Percentiles rank a stretch among this genome's conserved stretches.
phyloP scores from a whole-genome alignment of 2,329 filamentous ascomycete genomes.

The Raffaelea arxii region DNA sequence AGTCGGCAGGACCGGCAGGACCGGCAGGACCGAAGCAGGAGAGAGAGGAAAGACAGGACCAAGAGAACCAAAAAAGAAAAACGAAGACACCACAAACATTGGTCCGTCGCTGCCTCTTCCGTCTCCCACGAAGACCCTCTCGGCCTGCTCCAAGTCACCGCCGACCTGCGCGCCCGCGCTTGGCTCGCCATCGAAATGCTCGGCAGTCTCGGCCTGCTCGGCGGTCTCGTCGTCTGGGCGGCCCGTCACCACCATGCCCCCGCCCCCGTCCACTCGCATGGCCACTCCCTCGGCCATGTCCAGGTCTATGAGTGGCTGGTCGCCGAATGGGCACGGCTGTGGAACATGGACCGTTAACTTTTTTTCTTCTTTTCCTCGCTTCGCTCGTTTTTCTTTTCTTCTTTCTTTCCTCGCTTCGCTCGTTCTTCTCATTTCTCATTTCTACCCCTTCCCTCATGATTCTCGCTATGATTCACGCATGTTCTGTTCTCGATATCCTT shows the following conservation, averaged over 20 bases:
- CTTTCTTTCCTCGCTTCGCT: background rate
- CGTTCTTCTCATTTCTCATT: too few relatives aligned
- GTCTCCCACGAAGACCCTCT: conserved; percentile 61
- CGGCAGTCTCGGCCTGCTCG: conserved; percentile 63
- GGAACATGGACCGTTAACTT: conserved; percentile 15
- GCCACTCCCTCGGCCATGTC: too few relatives aligned
- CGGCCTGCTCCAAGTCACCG: conserved; percentile 61
- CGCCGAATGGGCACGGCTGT: conserved; percentile 20
- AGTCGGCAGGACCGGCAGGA: background rate
- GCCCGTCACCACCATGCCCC: conserved; percentile 18
- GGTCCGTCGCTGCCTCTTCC: too few relatives aligned
- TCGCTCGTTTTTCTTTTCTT: background rate
- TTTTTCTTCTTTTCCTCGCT: background rate
- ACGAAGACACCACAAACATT: too few relatives aligned
- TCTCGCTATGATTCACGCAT: too few relatives aligned
- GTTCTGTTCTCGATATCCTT: too few relatives aligned
- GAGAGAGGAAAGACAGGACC: conserved; percentile 1
- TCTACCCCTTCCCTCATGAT: too few relatives aligned
- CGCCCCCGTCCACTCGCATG: too few relatives aligned
- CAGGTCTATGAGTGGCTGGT: conserved; percentile 17
- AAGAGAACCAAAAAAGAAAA: conserved; percentile 2
- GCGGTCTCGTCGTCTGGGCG: conserved; percentile 60
- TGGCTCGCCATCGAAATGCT: conserved; percentile 64
- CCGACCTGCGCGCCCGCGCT: conserved; percentile 53
- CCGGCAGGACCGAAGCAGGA: conserved; percentile 2